These are phyloP conservation scores for Trichoderma guizhouense DNA, from an alignment of 2,329 filamentous ascomycete species.

Conservation along the genomic window DNA sequence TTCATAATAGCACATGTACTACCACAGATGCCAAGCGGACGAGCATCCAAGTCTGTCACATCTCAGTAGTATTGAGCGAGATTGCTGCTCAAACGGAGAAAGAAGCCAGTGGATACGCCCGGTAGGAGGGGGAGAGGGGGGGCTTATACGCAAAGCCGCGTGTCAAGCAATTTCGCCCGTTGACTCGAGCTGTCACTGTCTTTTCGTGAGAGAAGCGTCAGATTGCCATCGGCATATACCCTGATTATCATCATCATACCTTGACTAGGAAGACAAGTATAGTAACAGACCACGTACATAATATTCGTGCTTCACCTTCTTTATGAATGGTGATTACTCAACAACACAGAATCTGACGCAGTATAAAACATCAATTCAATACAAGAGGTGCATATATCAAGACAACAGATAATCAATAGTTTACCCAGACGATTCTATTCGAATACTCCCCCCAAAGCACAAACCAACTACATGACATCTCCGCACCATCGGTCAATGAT, in stretches of 20 bases:
- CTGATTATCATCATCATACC: neutral
- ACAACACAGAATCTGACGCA: neutral
- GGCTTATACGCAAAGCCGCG: neutral
- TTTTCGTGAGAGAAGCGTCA: neutral
- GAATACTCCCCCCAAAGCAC: neutral
- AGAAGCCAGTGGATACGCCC: neutral
- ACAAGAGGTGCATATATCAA: neutral
- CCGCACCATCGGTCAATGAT: neutral
- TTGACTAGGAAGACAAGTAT: neutral
- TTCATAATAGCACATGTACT: neutral
- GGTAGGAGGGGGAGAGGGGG: neutral
- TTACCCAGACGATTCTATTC: neutral
- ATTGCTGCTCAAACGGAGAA: neutral
- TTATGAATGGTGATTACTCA: neutral
- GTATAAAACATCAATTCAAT: neutral
- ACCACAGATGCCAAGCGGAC: neutral
- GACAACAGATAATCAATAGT: neutral
- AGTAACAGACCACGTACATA: neutral
- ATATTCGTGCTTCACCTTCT: neutral
- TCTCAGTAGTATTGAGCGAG: neutral
- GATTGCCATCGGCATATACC: neutral
- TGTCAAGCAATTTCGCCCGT: neutral
- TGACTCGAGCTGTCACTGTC: neutral
- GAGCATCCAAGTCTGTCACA: neutral
- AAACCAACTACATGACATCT: neutral